Percentiles rank a stretch among this genome's conserved stretches.
These are phyloP conservation scores for Camptophora hylomeconis DNA, from an alignment of 2,329 filamentous ascomycete species.

Conservation along the genomic window DNA sequence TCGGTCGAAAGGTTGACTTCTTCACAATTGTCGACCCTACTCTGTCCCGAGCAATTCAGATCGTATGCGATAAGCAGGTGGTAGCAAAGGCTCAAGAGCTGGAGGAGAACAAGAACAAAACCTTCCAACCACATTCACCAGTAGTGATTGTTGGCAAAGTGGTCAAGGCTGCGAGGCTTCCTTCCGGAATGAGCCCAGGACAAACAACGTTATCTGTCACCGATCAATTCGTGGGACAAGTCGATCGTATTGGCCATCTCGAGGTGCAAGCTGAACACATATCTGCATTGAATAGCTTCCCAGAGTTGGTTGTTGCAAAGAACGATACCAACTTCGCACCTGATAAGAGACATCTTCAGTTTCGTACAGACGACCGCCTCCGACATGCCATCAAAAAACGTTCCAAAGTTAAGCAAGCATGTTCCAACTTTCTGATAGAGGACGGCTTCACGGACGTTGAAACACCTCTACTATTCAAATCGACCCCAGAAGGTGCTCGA, in stretches of 20 bases:
- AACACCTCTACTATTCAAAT: conserved; percentile 91
- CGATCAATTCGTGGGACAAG: conserved; percentile 15
- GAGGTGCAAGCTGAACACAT: conserved; percentile 53
- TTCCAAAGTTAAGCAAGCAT: conserved; percentile 43
- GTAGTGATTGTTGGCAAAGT: conserved; percentile 41
- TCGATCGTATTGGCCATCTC: conserved; percentile 22
- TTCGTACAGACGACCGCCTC: conserved; percentile 60
- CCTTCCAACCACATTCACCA: conserved; percentile 38
- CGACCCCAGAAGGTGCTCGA: conserved; percentile 85
- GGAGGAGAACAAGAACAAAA: conserved; percentile 26
- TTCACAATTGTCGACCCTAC: conserved; percentile 10
- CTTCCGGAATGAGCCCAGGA: conserved; percentile 12
- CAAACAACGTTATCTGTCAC: conserved; percentile 14
- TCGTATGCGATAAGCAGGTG: conserved; percentile 7
- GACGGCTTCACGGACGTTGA: conserved; percentile 66
- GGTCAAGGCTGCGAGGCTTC: conserved; percentile 24
- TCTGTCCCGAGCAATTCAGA: conserved; percentile 15
- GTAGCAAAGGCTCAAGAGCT: conserved; percentile 12
- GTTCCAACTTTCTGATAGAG: conserved; percentile 40
- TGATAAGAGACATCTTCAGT: conserved; percentile 67
- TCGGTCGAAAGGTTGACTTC: conserved; percentile 11
- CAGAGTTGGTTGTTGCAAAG: conserved; percentile 63
- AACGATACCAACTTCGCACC: conserved; percentile 60
- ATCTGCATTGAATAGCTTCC: conserved; percentile 57
- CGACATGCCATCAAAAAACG: conserved; percentile 59